Conservation (phyloP, 306 rosid species). For the Acacia acuminata region DNA sequence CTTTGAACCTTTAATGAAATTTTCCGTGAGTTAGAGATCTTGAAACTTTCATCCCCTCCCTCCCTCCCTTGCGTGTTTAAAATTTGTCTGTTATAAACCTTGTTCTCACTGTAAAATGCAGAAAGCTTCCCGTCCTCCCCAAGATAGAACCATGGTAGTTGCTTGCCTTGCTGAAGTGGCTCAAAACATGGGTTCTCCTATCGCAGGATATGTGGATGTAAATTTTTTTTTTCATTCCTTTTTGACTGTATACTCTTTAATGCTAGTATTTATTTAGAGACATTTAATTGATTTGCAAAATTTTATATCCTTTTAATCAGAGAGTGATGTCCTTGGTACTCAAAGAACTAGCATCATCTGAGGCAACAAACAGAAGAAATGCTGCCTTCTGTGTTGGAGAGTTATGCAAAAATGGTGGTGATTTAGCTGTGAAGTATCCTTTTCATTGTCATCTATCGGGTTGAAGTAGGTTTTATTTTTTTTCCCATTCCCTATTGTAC, state of each 20-base stretch:
- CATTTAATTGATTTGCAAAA: conserved; percentile 33
- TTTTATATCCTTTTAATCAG: conserved; percentile 49
- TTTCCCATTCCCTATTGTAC: conserved; percentile 16
- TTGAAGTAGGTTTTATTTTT: conserved; percentile 1
- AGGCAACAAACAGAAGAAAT: conserved; percentile 92
- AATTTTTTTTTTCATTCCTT: conserved; percentile 24
- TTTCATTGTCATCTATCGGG: conserved; percentile 17
- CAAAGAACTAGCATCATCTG: conserved; percentile 85
- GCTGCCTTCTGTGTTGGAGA: conserved; percentile 99
- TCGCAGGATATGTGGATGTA: conserved; percentile 84
- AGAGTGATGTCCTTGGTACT: conserved; percentile 85
- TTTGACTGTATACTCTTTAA: neutral
- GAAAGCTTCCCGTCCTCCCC: conserved; percentile 87
- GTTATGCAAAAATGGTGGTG: conserved; percentile 92
- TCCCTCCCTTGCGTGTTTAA: neutral
- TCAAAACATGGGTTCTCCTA: conserved; percentile 98
- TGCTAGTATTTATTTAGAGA: conserved; percentile 3
- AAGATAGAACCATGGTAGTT: conserved; percentile 98
- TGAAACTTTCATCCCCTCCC: neutral
- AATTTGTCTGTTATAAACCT: conserved; percentile 30
- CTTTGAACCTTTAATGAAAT: conserved; percentile 89
- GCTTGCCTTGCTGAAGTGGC: conserved; percentile 99
- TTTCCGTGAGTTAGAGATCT: conserved; percentile 62
- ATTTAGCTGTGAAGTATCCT: conserved; percentile 86
- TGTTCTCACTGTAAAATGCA: conserved; percentile 49